Evolutionary conservation across 352 stramenopile species (phyloP).

Genomic region (Phytophthora melonis): DNA sequence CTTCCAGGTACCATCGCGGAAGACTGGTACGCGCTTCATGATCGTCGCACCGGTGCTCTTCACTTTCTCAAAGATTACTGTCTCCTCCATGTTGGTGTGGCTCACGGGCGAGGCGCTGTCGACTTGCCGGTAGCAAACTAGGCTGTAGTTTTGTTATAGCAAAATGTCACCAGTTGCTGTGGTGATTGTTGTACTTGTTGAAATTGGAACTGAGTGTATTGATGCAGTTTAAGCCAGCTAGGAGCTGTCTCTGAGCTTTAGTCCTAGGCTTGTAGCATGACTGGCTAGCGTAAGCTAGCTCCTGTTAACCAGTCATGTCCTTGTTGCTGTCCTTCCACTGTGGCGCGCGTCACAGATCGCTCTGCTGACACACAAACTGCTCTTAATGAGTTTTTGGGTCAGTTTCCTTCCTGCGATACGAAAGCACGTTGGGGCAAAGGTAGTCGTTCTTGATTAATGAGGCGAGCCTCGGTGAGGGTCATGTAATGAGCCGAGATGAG

Average conservation of each 20-base stretch:
- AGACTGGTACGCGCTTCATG: neutral
- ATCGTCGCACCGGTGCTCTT: neutral
- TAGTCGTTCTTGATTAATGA: too few relatives aligned
- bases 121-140: too few relatives aligned
- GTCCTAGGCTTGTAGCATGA: conserved; percentile 2
- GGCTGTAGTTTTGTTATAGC: too few relatives aligned
- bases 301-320: neutral
- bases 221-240: conserved; percentile 5
- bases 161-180: neutral
- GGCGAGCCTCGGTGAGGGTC: too few relatives aligned
- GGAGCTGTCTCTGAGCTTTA: neutral
- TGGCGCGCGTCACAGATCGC: conserved; percentile 2
- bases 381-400: too few relatives aligned
- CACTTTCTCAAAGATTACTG: too few relatives aligned
- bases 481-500: too few relatives aligned
- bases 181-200: conserved; percentile 4
- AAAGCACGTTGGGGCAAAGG: too few relatives aligned
- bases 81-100: too few relatives aligned
- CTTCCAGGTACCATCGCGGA: conserved; percentile 1
- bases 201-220: conserved; percentile 5
- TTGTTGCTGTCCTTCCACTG: neutral
- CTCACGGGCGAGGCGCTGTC: too few relatives aligned
- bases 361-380: too few relatives aligned
- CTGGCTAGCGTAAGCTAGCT: conserved; percentile 1
- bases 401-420: too few relatives aligned